Percentiles rank a stretch among this genome's conserved stretches.
phyloP scores from a whole-genome alignment of 768 basidiomycete species.

The Mycena epipterygia region DNA sequence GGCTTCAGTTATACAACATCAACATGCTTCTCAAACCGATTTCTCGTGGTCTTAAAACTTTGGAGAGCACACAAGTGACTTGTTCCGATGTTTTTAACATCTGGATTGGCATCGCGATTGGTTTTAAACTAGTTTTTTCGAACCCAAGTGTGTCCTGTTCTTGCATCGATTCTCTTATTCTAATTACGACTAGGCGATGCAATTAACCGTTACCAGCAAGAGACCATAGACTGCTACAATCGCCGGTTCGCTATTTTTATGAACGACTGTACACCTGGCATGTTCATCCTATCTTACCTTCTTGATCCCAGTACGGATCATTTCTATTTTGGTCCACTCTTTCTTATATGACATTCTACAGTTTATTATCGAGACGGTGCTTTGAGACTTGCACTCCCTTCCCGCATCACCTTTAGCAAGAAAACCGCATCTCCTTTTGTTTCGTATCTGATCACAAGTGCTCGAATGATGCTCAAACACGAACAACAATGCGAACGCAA shows the following conservation, averaged over 20 bases:
- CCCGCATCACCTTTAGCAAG: neutral
- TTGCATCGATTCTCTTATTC: neutral
- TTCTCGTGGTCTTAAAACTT: slow-evolving; percentile 13
- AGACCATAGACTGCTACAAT: slow-evolving; percentile 17
- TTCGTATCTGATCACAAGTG: neutral
- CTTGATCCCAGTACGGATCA: slow-evolving; percentile 20
- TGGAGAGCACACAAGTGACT: slow-evolving; percentile 13
- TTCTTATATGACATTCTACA: neutral
- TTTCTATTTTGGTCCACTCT: neutral
- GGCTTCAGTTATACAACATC: slow-evolving; percentile 13
- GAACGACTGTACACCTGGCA: slow-evolving; percentile 20
- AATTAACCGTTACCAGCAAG: slow-evolving; percentile 10
- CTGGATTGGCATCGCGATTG: slow-evolving; percentile 22
- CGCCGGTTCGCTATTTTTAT: slow-evolving; percentile 28
- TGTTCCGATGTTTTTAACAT: slow-evolving; percentile 24
- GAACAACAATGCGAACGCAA: neutral
- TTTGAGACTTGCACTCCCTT: neutral
- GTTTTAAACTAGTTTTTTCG: slow-evolving; percentile 12
- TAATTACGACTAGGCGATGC: neutral
- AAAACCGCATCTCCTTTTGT: slow-evolving; percentile 8
- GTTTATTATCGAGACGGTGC: slow-evolving; percentile 18
- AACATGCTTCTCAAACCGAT: slow-evolving; percentile 20
- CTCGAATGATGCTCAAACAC: slow-evolving; percentile 2
- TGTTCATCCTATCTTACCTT: slow-evolving; percentile 22
- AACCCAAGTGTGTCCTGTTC: neutral